These are phyloP conservation scores for Erigeron canadensis DNA, from an alignment of 129 eudicot species.

Conservation along the genomic window DNA sequence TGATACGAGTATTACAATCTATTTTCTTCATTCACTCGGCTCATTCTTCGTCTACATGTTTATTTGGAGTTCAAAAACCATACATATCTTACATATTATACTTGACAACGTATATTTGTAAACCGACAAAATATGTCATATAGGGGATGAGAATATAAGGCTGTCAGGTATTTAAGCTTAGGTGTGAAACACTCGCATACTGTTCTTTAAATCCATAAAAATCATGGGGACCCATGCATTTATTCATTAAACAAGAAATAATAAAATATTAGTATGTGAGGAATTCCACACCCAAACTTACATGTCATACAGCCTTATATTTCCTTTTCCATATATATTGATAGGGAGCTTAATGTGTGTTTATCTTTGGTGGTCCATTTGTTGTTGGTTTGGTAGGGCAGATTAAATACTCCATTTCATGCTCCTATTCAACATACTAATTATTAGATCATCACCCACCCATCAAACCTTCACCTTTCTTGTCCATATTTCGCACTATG, in stretches of 20 bases:
- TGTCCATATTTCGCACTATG: conserved; percentile 23
- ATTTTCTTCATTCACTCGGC: too few species aligned
- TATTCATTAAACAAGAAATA: too few species aligned
- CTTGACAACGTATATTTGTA: neutral
- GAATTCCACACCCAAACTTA: too few species aligned
- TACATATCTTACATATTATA: neutral
- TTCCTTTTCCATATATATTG: too few species aligned
- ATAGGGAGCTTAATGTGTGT: conserved; percentile 13
- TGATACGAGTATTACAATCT: too few species aligned
- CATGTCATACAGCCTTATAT: too few species aligned
- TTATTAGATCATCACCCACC: conserved; percentile 37
- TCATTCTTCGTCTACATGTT: neutral
- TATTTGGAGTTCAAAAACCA: neutral
- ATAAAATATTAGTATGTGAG: too few species aligned
- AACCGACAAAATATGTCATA: conserved; percentile 13
- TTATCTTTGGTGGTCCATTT: conserved; percentile 27
- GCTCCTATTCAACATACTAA: conserved; percentile 40
- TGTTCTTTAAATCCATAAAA: too few species aligned
- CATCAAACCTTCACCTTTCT: conserved; percentile 28
- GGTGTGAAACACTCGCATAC: too few species aligned
- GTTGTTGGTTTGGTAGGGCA: conserved; percentile 42
- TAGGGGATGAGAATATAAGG: too few species aligned
- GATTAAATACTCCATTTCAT: conserved; percentile 32
- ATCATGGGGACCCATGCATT: too few species aligned
- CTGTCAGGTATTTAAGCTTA: too few species aligned